Evolutionary conservation across 2,329 filamentous ascomycete genomes (phyloP).

Genomic region (Lasiodiplodia citricola): DNA sequence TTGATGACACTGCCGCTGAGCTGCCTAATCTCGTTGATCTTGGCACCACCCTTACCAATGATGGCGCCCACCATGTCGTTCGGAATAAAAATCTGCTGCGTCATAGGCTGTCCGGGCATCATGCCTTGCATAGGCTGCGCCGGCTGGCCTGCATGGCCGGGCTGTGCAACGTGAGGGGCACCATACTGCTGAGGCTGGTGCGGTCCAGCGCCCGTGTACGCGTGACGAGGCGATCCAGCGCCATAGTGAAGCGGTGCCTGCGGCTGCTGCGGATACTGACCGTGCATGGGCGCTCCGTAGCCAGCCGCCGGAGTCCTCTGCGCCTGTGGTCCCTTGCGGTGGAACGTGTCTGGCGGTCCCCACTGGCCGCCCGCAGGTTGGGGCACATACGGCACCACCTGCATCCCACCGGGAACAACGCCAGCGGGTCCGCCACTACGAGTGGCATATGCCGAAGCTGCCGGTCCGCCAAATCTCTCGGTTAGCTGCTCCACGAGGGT

Average conservation of each 20-base stretch:
- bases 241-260: conserved; percentile 81
- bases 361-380: conserved; percentile 93
- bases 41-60: conserved; percentile 96
- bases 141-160: conserved; percentile 70
- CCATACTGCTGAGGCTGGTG: conserved; percentile 74
- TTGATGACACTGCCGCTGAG: conserved; percentile 98
- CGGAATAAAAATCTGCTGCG: conserved; percentile 98
- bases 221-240: conserved; percentile 69
- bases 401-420: conserved; percentile 95
- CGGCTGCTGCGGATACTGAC: conserved; percentile 57
- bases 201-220: conserved; percentile 79
- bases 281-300: conserved; percentile 73
- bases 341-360: conserved; percentile 79
- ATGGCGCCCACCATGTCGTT: conserved; percentile 99
- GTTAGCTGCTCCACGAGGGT: conserved; percentile 98
- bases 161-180: conserved; percentile 58
- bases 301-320: conserved; percentile 75
- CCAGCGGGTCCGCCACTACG: conserved; percentile 91
- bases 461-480: conserved; percentile 92
- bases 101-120: conserved; percentile 82
- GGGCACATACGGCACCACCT: conserved; percentile 96
- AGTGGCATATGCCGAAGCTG: conserved; percentile 96
- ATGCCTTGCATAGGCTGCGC: conserved; percentile 73
- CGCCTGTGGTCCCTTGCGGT: conserved; percentile 56
- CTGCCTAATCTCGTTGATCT: conserved; percentile 99